Evolutionary conservation across 106 monocot genomes (phyloP).

Genomic region (Agapanthus africanus): DNA sequence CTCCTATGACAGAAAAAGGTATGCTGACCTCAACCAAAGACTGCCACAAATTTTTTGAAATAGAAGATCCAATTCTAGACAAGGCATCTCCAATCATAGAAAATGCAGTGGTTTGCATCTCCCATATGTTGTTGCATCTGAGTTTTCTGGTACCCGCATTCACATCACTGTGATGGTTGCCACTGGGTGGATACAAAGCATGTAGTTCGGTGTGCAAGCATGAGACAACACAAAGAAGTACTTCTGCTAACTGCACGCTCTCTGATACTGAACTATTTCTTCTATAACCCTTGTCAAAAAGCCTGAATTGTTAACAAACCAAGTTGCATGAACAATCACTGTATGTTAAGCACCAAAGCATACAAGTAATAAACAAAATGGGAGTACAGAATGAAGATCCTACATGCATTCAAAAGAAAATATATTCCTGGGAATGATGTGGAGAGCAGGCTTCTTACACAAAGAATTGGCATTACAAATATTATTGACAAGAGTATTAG

Average conservation of each 20-base stretch:
- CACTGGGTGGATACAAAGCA: conserved; percentile 24
- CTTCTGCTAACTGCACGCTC: conserved; percentile 22
- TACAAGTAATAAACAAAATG: not conserved
- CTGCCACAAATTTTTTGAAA: conserved; percentile 56
- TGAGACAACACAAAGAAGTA: conserved; percentile 58
- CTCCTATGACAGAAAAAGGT: conserved; percentile 2
- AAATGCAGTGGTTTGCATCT: conserved; percentile 62
- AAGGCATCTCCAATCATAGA: conserved; percentile 53
- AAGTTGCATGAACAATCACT: conserved; percentile 3
- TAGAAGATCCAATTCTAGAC: conserved; percentile 46
- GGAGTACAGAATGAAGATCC: no score
- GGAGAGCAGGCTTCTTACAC: not conserved
- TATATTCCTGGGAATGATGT: not conserved
- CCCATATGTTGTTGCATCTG: conserved; percentile 39
- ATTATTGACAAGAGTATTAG: not conserved
- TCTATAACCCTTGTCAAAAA: conserved; percentile 38
- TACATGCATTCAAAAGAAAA: no score
- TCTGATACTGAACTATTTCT: conserved; percentile 49
- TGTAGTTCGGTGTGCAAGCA: conserved; percentile 47
- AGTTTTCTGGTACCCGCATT: conserved; percentile 16
- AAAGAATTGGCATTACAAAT: not conserved
- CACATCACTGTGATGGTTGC: not conserved
- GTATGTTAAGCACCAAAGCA: not conserved
- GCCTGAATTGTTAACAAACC: conserved; percentile 27
- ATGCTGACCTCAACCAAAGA: conserved; percentile 48